Conservation (phyloP, 805 yeast genomes). For the Hanseniaspora pseudoguilliermondii region DNA sequence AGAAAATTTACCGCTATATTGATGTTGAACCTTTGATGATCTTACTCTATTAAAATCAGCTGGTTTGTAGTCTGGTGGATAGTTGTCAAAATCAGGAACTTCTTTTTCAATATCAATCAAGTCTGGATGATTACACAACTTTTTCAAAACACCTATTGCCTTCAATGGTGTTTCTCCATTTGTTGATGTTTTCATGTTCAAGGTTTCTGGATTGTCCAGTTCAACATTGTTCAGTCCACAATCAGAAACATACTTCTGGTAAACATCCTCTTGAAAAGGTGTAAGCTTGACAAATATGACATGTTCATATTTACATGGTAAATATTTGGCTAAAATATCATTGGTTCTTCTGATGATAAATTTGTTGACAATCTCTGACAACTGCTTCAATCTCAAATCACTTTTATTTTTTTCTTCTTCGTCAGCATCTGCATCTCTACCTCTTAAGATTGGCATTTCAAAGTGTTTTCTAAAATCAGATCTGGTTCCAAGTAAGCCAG, state of each 20-base stretch:
- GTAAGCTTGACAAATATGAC: slow-evolving; percentile 83
- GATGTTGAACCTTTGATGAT: slow-evolving; percentile 40
- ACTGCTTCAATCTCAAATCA: slow-evolving; percentile 51
- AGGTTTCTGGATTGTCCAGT: slow-evolving; percentile 32
- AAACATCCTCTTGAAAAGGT: slow-evolving; percentile 60
- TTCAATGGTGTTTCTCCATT: slow-evolving; percentile 43
- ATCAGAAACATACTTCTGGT: slow-evolving; percentile 62
- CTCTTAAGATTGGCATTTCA: slow-evolving; percentile 65
- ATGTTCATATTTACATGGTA: slow-evolving; percentile 93
- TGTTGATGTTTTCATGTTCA: slow-evolving; percentile 6
- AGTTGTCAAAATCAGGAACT: slow-evolving; percentile 33
- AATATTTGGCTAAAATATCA: slow-evolving; percentile 82
- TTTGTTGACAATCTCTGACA: slow-evolving; percentile 66
- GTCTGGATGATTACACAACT: slow-evolving; percentile 90
- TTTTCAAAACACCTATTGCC: slow-evolving; percentile 79
- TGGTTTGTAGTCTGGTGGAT: slow-evolving; percentile 62
- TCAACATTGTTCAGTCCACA: slow-evolving; percentile 58
- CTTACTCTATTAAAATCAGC: slow-evolving; percentile 37
- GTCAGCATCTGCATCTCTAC: slow-evolving; percentile 81
- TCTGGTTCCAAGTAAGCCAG: slow-evolving; percentile 79
- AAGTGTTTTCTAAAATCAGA: slow-evolving; percentile 71
- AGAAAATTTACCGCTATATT: slow-evolving; percentile 76
- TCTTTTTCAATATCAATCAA: slow-evolving; percentile 64
- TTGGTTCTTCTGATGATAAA: slow-evolving; percentile 92
- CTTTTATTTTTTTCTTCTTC: slow-evolving; percentile 65